These are phyloP conservation scores for Ogataea pini DNA, from an alignment of 805 yeast genomes.

Conservation along the genomic window DNA sequence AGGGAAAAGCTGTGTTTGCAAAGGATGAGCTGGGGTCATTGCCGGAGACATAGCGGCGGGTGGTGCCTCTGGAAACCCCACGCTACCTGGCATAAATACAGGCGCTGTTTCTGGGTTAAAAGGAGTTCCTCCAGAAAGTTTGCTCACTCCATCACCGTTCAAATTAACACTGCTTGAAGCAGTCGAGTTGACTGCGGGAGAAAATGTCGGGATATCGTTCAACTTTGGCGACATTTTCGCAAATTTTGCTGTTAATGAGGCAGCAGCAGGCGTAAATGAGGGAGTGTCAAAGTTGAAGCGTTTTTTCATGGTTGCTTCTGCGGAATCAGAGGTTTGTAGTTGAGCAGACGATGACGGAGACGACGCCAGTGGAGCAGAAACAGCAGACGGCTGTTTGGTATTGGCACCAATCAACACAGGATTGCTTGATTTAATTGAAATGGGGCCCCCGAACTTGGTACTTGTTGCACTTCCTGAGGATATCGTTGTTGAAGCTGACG, in stretches of 20 bases:
- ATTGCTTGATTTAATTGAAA: background rate
- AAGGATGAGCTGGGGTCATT: conserved; percentile 10
- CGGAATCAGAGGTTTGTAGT: conserved; percentile 12
- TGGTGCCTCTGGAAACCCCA: conserved; percentile 39
- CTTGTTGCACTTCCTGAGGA: conserved; percentile 9
- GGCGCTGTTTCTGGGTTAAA: conserved; percentile 37
- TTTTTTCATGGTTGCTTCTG: conserved; percentile 33
- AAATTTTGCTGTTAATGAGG: conserved; percentile 38
- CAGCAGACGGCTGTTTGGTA: conserved; percentile 4
- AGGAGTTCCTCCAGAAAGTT: conserved; percentile 12
- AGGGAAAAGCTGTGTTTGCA: conserved; percentile 4
- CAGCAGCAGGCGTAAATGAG: conserved; percentile 49
- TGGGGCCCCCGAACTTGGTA: conserved; percentile 11
- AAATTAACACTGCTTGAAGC: conserved; percentile 7
- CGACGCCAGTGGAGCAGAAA: conserved; percentile 5
- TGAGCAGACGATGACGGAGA: conserved; percentile 2
- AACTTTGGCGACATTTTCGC: conserved; percentile 50
- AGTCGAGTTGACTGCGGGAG: conserved; percentile 38
- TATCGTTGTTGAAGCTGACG: conserved; percentile 15
- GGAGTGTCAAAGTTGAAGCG: conserved; percentile 57
- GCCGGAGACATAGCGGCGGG: conserved; percentile 13
- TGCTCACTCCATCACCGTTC: conserved; percentile 1
- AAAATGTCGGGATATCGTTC: conserved; percentile 49
- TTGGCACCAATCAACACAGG: conserved; percentile 1
- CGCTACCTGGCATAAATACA: conserved; percentile 32